Evolutionary conservation across 2,329 filamentous ascomycete genomes (phyloP), one percentile per base, ranked within the genome.

Genomic region (Claviceps arundinis): DNA sequence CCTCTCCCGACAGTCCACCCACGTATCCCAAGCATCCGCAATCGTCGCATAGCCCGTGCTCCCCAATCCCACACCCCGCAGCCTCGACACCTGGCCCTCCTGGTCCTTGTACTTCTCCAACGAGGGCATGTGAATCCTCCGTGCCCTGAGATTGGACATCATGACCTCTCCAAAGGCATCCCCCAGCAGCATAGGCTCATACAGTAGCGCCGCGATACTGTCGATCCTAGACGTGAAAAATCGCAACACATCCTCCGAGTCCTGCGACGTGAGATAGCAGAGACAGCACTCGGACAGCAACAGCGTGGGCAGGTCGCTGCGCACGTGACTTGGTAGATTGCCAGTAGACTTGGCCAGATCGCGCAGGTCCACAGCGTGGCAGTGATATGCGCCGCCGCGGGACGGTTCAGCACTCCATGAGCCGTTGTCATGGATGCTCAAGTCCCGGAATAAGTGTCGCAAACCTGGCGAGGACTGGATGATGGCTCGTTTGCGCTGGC

Each of bases 261-360:
- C 76, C 0, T 75, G 61, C 0, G 82, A 76, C 8, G 83, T 75
- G 1, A 98, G 77, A 62, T 98, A 98, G 65, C 93, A 88, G 37
- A 98, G 77, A 64, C 93, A 98, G 74, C 93, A 97, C 68, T 98
- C 93, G 0, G 91, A 97, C 6, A 98, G 75, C 24, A 98, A 69
- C 8, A 98, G 70, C 0, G 93, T 98, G 0, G 93, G 89, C 0
- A 87, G 24, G 63, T 79, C 60, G 58, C 68, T 62, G 70, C 78
- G 59, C 71, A 81, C 37, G 53, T 50, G n/a, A 19, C 41, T 11
- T 41, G 54, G 7, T 48, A 57, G 53, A 34, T 22, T 22, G 7
- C 47, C 24, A 13, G 52, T 44, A 3, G 57, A 37, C 14, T 50
- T 44, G 37, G 58, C 50, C 8, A 91, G 66, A 11, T 74, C 69